Evolutionary conservation across 768 basidiomycete species (phyloP), one percentile per base, ranked within the genome.

Genomic region (Rhodotorula sphaerocarpa): DNA sequence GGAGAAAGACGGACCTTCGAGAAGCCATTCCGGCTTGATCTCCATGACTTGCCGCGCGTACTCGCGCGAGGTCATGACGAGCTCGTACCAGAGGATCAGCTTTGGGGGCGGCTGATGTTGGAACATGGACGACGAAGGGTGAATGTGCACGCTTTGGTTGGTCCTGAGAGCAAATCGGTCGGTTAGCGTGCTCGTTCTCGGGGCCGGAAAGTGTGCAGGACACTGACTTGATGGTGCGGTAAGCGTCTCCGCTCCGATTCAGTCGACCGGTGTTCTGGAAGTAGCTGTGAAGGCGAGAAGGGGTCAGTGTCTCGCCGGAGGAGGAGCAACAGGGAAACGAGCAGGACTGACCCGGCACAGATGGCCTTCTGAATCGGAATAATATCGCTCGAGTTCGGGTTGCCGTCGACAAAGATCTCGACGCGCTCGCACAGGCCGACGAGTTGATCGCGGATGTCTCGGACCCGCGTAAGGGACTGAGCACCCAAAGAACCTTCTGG

Each of bases 11-110:
- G 58, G 58, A 85, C 88, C 86, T 81, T 96, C 93, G 46, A 95
- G 75, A 36, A 96, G 75, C 95, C 95, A 97, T 30, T 83, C 74
- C 7, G 93, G 88, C 74, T 97, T 96, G 73, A 97, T 96, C 71
- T 97, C 95, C 91, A 97, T 96, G 43, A 91, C 82, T 80, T 96
- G 92, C 65, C 89, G 81, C 82, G 96, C 87, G 73, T 95, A 99
- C 36, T 95, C 96, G 77, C 97, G 96, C 43, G 86, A 86, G 12
- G 95, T 99, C 82, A 93, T 86, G 28, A 99, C 93, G 28, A 99
- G 82, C 75, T 97, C 95, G 73, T 97, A 96, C 76, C 97, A 99
- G 50, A 95, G 75, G 15, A 97, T 74, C 21, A 88, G 87, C 74
- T 86, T 87, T 18, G 90, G 82, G 0, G 95, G 95, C 3, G 95